Base-by-base conservation (phyloP, 352 stramenopile genomes). In the Stramenopiles sp. region DNA sequence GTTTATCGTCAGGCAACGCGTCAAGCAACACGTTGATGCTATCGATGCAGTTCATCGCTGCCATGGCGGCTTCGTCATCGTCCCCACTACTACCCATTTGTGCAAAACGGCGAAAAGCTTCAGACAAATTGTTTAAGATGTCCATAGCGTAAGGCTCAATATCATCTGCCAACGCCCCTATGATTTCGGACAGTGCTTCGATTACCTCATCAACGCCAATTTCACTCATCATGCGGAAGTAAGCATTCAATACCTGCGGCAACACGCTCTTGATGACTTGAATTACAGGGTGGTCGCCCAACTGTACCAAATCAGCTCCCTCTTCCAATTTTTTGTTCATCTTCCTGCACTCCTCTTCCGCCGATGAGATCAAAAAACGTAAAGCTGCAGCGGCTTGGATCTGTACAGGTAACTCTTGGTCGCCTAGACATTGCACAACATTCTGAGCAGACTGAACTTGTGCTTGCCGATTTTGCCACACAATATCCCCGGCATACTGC, bases 191-290 rank as follows among this genome's bases (percentile, higher is more conserved):
- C 0, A 95, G 87, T 30, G 94, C 94, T 22, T 95, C 90, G 7
- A 98, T 93, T 30, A 98, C 95, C 86, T 98, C 94, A 85, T 99
- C 95, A 81, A 97, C 97, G n/a, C 94, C 94, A 82, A 98, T 98
- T 86, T 98, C 93, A 83, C 97, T 94, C 95, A 99, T 98, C 44
- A 99, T 95, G 71, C 90, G 91, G 87, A 99, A 99, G 86, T 98
- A 99, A 85, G 98, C 93, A 83, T 97, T 93, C 75, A 99, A 87
- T 44, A 99, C 94, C 83, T 97, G 90, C 30, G 94, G 93, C 39
- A 98, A 85, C 7, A 96, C 90, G 0, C 94, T 93, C 25, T 95
- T 89, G 33, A 99, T n/a, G 25, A 75, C 25, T n/a, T n/a, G n/a
- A n/a, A 75, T n/a, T n/a, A 75, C 55, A 75, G n/a, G 25, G 55